Conservation (phyloP, 2,329 filamentous ascomycete genomes). For the Arthroderma sp. region DNA sequence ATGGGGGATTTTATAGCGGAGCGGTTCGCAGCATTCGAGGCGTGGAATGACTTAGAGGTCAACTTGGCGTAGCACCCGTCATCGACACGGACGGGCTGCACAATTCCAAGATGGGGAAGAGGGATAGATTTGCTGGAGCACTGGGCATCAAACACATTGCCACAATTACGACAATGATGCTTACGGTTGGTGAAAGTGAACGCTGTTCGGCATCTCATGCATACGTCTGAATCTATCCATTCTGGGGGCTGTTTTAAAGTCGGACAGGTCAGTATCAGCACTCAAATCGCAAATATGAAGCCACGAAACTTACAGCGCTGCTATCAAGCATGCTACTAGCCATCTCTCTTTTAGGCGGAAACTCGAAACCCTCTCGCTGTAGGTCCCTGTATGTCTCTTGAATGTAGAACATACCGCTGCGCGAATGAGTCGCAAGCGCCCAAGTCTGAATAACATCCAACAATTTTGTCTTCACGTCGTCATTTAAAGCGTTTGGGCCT, state of each 20-base stretch:
- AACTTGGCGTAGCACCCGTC: conserved; percentile 89
- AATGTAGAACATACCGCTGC: conserved; percentile 73
- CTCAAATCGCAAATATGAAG: conserved; percentile 1
- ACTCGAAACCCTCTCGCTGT: conserved; percentile 73
- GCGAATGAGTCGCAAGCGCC: conserved; percentile 77
- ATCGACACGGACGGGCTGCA: conserved; percentile 83
- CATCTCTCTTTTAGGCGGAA: conserved; percentile 74
- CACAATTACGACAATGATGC: conserved; percentile 95
- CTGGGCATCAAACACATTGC: conserved; percentile 90
- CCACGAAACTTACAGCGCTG: conserved; percentile 57
- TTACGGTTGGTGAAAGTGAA: conserved; percentile 98
- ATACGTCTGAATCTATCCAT: conserved; percentile 96
- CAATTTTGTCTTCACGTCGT: conserved; percentile 78
- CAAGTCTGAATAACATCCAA: conserved; percentile 87
- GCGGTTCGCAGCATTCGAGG: conserved; percentile 29
- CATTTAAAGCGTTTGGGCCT: conserved; percentile 60
- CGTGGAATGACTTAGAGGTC: conserved; percentile 51
- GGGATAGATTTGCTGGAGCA: conserved; percentile 84
- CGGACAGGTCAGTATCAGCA: conserved; percentile 4
- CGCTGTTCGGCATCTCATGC: conserved; percentile 88
- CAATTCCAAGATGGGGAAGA: conserved; percentile 81
- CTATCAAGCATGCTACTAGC: conserved; percentile 98
- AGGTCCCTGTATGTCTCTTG: conserved; percentile 73
- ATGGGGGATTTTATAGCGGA: conserved; percentile 34
- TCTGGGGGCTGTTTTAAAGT: conserved; percentile 61